Percentiles rank a stretch among this genome's conserved stretches.
Evolutionary conservation across 352 stramenopile genomes (phyloP).

Genomic region (Phytophthora fragariaefolia): DNA sequence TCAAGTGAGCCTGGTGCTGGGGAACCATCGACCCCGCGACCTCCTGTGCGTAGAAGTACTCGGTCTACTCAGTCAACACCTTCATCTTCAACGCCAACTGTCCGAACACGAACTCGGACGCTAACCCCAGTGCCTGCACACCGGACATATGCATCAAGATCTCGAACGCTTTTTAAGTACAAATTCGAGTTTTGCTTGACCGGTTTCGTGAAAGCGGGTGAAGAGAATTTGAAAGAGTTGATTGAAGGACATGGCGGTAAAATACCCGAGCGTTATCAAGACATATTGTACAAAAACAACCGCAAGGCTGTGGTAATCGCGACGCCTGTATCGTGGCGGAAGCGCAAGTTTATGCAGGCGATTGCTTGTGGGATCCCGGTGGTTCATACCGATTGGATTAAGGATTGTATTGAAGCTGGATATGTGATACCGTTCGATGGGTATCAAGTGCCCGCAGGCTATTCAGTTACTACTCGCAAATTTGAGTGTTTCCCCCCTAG

Average conservation of each 20-base stretch:
- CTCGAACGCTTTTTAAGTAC: conserved; percentile 71
- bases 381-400: conserved; percentile 83
- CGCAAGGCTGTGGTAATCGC: conserved; percentile 74
- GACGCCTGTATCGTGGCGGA: conserved; percentile 76
- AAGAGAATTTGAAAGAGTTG: conserved; percentile 55
- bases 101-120: conserved; percentile 55
- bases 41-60: conserved; percentile 21
- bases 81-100: conserved; percentile 49
- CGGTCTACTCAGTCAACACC: conserved; percentile 40
- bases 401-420: conserved; percentile 59
- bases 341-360: conserved; percentile 84
- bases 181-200: conserved; percentile 84
- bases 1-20: conserved; percentile 8
- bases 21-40: conserved; percentile 26
- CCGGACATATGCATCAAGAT: conserved; percentile 53
- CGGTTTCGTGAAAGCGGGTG: conserved; percentile 62
- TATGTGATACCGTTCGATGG: conserved; percentile 68
- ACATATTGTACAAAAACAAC: conserved; percentile 57
- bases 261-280: conserved; percentile 52
- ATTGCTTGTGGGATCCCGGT: conserved; percentile 84
- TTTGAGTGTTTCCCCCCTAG: conserved; percentile 60
- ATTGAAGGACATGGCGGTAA: conserved; percentile 77
- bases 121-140: conserved; percentile 60
- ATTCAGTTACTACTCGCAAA: conserved; percentile 64
- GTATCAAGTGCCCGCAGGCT: conserved; percentile 74